Conservation (phyloP, 371 early-diverging fungal genomes). For the Mortierella sp. region DNA sequence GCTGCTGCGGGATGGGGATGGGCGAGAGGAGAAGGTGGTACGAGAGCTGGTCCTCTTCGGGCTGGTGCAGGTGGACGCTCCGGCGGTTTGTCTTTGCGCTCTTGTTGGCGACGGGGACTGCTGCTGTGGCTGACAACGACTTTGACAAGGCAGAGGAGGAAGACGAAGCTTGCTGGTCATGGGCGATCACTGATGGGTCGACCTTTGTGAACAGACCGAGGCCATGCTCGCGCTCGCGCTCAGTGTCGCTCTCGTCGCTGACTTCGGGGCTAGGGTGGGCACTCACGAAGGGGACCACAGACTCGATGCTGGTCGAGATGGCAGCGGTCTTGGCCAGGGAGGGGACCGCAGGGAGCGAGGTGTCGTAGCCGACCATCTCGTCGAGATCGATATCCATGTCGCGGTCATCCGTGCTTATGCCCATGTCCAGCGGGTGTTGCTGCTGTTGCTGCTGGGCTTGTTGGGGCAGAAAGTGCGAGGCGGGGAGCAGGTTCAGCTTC, state of each 20-base stretch:
- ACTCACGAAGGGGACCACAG: slow-evolving; percentile 30
- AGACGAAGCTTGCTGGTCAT: not conserved
- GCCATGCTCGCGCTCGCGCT: slow-evolving; percentile 19
- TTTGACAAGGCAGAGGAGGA: not conserved
- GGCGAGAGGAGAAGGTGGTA: slow-evolving; percentile 48
- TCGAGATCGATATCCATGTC: slow-evolving; percentile 46
- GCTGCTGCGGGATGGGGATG: slow-evolving; percentile 44
- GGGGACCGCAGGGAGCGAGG: slow-evolving; percentile 6
- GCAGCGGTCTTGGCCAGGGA: not conserved
- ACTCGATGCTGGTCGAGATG: not conserved
- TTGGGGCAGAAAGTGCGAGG: slow-evolving; percentile 31
- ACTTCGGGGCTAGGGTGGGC: slow-evolving; percentile 50
- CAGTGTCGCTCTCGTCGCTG: slow-evolving; percentile 49
- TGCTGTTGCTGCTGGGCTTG: slow-evolving; percentile 18
- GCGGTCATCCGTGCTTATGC: slow-evolving; percentile 19
- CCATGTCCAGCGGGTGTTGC: slow-evolving; percentile 36
- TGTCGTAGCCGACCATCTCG: slow-evolving; percentile 11
- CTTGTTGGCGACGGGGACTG: not conserved
- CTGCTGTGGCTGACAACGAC: not conserved
- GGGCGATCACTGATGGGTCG: slow-evolving; percentile 13
- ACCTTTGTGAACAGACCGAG: slow-evolving; percentile 13
- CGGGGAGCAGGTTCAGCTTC: slow-evolving; percentile 42
- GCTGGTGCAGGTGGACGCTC: not conserved
- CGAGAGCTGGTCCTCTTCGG: slow-evolving; percentile 17
- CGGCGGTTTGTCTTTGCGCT: not conserved